Evolutionary conservation across 2,329 filamentous ascomycete species (phyloP).

Genomic region (Curvularia verruculosa): DNA sequence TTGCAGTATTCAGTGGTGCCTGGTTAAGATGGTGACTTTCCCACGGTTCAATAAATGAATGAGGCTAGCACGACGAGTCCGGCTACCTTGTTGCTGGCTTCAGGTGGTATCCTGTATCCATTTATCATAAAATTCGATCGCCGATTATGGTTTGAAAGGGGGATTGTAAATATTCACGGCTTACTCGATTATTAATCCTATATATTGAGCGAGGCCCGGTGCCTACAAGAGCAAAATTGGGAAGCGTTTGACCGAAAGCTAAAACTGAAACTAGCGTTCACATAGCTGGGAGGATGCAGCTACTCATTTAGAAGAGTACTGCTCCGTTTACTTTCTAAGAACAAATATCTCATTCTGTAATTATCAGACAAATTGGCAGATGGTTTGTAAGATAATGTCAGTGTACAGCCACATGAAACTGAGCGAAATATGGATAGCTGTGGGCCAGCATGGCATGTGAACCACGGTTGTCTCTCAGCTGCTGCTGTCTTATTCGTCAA

Average conservation of each 20-base stretch:
- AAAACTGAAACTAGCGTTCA: not conserved
- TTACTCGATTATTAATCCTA: not conserved
- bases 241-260: not conserved
- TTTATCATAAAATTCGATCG: not conserved
- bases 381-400: not conserved
- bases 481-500: not conserved
- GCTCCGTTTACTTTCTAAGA: not conserved
- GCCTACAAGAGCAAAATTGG: not conserved
- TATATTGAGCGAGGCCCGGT: not conserved
- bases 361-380: not conserved
- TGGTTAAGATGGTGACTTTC: not conserved
- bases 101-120: not conserved
- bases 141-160: no score
- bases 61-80: not conserved
- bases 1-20: not conserved
- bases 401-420: not conserved
- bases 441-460: not conserved
- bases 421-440: not conserved
- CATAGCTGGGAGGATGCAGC: not conserved
- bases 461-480: not conserved
- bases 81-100: not conserved
- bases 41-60: not conserved
- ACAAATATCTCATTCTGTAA: no score
- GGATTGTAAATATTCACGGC: not conserved
- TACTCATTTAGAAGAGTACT: not conserved